Base-by-base conservation (phyloP, 345 rosid genomes). In the Sisymbrium irio region DNA sequence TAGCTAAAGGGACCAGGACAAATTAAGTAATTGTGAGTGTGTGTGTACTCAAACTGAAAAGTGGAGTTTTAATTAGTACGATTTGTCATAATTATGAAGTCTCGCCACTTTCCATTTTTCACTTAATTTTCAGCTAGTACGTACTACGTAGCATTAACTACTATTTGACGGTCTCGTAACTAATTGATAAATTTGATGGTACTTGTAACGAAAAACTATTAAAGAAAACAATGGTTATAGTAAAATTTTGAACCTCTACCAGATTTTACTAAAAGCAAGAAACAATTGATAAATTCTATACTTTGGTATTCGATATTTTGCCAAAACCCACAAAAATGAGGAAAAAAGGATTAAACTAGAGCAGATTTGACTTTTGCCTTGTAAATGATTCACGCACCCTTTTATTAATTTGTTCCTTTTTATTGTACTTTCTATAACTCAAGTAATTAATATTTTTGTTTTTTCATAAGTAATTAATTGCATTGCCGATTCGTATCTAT, bases 281-380 rank as follows among this genome's bases (percentile, higher is more conserved):
- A 80, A 77, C 66, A 54, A 47, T 83, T 80, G 79, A 60, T 66
- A 79, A 79, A 85, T 80, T 72, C 78, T 73, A 82, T 68, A 55
- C 64, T 46, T 80, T 73, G 84, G 82, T 63, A 80, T 73, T n/a
- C 64, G 57, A 20, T n/a, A 32, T 73, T 82, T 72, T 70, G 74
- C 56, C 84, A 58, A 81, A 76, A 74, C 69, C 85, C 80, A 82
- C 80, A 1, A 65, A 6, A 72, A 54, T 55, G 69, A 69, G 54
- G 12, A 69, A 15, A 50, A 37, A 20, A 18, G n/a, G n/a, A 57
- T 15, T 6, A 62, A 58, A 51, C 4, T 41, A 22, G 40, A 72
- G 69, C 41, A 41, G 15, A 75, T 70, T 82, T 77, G 82, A 80
- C 84, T 83, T 76, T 78, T 62, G 72, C 78, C 69, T 75, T 7